Conservation (phyloP, 768 basidiomycete genomes). For the Boletus rex-veris region DNA sequence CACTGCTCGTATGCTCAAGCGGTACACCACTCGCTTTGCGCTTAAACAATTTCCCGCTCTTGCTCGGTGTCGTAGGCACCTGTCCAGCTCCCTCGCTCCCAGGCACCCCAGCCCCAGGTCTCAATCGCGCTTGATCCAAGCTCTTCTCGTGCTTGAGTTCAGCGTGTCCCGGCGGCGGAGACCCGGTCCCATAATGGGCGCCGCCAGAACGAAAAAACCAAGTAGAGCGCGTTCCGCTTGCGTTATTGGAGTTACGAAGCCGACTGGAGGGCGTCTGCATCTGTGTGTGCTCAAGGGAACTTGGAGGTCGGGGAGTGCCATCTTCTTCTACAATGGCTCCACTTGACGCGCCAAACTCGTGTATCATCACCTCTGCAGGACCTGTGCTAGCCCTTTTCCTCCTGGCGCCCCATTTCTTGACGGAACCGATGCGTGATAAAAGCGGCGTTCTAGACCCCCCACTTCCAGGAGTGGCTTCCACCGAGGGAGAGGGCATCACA, state of each 20-base stretch:
- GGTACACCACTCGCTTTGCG: slow-evolving; percentile 23
- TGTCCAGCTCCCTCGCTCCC: neutral
- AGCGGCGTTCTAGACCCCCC: slow-evolving; percentile 39
- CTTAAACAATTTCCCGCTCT: slow-evolving; percentile 17
- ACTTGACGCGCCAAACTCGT: slow-evolving; percentile 16
- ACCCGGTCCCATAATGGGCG: slow-evolving; percentile 43
- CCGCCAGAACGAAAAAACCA: slow-evolving; percentile 56
- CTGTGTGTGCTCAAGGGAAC: slow-evolving; percentile 19
- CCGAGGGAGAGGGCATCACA: slow-evolving; percentile 3
- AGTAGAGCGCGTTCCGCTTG: slow-evolving; percentile 16
- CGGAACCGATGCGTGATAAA: slow-evolving; percentile 54
- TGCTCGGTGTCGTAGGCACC: slow-evolving; percentile 29
- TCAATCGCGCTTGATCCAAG: slow-evolving; percentile 23
- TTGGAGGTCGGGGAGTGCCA: slow-evolving; percentile 28
- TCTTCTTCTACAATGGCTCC: slow-evolving; percentile 17
- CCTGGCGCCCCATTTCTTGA: slow-evolving; percentile 51
- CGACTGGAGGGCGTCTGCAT: slow-evolving; percentile 19
- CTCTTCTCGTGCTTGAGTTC: slow-evolving; percentile 33
- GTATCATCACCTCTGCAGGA: slow-evolving; percentile 34
- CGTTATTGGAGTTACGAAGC: slow-evolving; percentile 14
- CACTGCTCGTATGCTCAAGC: slow-evolving; percentile 25
- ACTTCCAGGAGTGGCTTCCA: slow-evolving; percentile 30
- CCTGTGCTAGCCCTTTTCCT: slow-evolving; percentile 45
- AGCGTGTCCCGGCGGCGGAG: slow-evolving; percentile 37
- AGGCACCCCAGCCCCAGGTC: slow-evolving; percentile 9